Evolutionary conservation across 352 stramenopile genomes (phyloP), one percentile per base, ranked within the genome.

Genomic region (Peronosclerospora sorghi): DNA sequence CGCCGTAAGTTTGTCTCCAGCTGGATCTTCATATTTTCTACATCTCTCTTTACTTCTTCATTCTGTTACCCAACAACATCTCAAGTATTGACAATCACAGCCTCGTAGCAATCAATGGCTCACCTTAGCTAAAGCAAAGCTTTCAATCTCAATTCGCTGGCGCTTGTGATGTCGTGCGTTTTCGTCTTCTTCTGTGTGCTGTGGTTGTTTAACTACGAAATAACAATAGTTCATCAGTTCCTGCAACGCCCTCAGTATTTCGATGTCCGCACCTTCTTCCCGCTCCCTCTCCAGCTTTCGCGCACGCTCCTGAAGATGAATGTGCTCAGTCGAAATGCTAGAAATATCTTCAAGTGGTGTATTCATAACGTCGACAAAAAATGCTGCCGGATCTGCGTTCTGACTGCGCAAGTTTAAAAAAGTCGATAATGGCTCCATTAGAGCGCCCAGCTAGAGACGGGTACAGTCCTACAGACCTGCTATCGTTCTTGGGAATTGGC

Each of bases 131-230:
- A 75, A 57, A 24, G 69, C 62, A 20, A 66, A 52, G 43, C 65
- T 82, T 38, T 86, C 71, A 28, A 68, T 70, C 36, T 76, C 70
- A 12, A 83, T 30, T 8, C 71, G 62, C 43, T 79, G 68, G 0
- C 71, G 61, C 49, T 83, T 83, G 24, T 35, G 54, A 24, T 44
- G 59, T 18, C 51, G 54, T 4, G 35, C 58, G 7, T 41, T 59
- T 2, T 67, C 67, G 26, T 32, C 49, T n/a, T 53, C 55, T 18
- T 56, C 29, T 14, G 8, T 26, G 5, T 62, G 44, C 13, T 65
- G 44, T 62, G 5, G 39, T 63, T 78, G 32, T 12, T 18, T 38
- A 38, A 53, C 49, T 42, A 8, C 15, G 51, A 45, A 14, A 53
- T 10, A 10, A 26, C 14, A 1, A 39, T 17, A 54, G 36, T 38